Evolutionary conservation across 179 eudicot species (phyloP).

Genomic region (Silene coronaria): DNA sequence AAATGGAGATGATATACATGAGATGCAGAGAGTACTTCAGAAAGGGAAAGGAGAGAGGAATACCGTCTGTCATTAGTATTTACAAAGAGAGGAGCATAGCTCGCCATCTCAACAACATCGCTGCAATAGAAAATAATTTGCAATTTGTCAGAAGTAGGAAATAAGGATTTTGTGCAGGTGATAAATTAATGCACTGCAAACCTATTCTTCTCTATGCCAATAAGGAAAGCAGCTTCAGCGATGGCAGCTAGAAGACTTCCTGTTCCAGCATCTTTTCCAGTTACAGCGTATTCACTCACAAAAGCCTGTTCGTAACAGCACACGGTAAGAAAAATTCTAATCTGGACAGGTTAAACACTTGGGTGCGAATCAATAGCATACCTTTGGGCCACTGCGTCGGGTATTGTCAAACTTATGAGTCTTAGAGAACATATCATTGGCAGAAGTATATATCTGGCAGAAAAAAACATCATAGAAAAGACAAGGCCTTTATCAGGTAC

Average conservation of each 20-base stretch:
- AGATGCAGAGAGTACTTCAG: neutral
- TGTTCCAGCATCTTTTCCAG: slow-evolving; percentile 61
- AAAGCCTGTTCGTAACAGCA: slow-evolving; percentile 52
- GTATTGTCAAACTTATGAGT: slow-evolving; percentile 26
- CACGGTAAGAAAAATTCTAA: slow-evolving; percentile 13
- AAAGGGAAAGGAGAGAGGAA: neutral
- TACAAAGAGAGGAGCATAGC: slow-evolving; percentile 93
- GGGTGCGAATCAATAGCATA: slow-evolving; percentile 7
- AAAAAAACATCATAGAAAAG: neutral
- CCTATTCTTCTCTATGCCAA: slow-evolving; percentile 94
- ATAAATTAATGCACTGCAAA: neutral
- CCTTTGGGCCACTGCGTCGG: slow-evolving; percentile 33
- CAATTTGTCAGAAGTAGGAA: slow-evolving; percentile 14
- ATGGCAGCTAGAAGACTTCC: slow-evolving; percentile 85
- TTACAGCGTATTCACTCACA: slow-evolving; percentile 96
- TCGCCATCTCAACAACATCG: slow-evolving; percentile 81
- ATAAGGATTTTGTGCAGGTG: neutral
- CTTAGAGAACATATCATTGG: slow-evolving; percentile 30
- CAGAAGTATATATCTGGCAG: slow-evolving; percentile 34
- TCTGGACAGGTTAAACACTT: neutral
- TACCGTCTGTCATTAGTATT: slow-evolving; percentile 70
- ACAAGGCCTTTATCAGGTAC: slow-evolving; percentile 7
- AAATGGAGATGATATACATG: neutral
- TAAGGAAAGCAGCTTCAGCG: slow-evolving; percentile 87
- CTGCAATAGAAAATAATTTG: slow-evolving; percentile 40